Conservation (phyloP, 225 moss, liverwort and hornwort genomes). For the Straminergon stramineum region DNA sequence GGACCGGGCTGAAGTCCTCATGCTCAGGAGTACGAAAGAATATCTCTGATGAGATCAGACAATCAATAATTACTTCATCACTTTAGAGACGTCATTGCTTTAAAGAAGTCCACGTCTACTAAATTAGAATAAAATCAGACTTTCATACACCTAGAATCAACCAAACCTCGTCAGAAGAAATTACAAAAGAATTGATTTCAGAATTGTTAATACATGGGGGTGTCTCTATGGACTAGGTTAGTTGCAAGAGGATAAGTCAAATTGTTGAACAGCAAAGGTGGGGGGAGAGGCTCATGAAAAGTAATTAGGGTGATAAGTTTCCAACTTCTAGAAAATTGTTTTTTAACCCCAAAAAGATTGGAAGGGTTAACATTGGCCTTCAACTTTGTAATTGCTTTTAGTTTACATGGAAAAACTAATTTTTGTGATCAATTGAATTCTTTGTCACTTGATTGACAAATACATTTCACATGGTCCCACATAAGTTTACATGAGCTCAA, state of each 20-base stretch:
- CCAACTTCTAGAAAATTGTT: not conserved
- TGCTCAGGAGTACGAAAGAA: too few species aligned
- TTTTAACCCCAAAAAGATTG: rapidly evolving
- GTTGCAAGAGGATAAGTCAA: not conserved
- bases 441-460: too few species aligned
- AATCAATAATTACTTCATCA: too few species aligned
- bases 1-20: too few species aligned
- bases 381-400: not conserved
- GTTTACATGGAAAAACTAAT: too few species aligned
- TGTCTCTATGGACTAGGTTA: not conserved
- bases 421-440: not conserved
- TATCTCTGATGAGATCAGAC: too few species aligned
- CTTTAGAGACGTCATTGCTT: too few species aligned
- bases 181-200: too few species aligned
- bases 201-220: too few species aligned
- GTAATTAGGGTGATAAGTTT: not conserved
- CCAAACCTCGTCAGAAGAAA: not conserved
- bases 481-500: rapidly evolving
- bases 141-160: not conserved
- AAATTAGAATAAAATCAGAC: too few species aligned
- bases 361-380: too few species aligned
- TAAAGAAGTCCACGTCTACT: too few species aligned
- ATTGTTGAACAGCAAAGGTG: not conserved
- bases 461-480: rapidly evolving
- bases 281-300: not conserved